These are phyloP conservation scores for Auxenochlorella protothecoides DNA, from an alignment of 139 green algal species.

Conservation along the genomic window DNA sequence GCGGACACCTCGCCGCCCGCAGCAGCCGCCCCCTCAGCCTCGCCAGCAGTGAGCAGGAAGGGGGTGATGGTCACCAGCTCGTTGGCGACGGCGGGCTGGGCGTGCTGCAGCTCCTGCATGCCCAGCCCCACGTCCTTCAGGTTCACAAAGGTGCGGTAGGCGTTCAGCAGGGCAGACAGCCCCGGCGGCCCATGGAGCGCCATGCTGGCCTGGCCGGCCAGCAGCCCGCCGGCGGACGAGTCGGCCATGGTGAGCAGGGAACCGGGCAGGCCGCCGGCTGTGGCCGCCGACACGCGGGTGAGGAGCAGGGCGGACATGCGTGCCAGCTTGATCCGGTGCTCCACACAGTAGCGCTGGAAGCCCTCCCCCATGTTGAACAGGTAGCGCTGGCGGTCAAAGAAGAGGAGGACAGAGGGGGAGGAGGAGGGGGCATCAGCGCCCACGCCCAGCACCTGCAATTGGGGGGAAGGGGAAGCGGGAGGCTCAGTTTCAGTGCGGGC, in stretches of 20 bases:
- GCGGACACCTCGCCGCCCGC: too few relatives aligned
- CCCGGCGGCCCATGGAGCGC: constrained; percentile 19
- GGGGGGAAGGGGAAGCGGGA: not conserved
- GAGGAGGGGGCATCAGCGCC: constrained; percentile 54
- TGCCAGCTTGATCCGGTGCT: constrained; percentile 71
- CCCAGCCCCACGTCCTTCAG: constrained; percentile 15
- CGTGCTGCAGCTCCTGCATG: constrained; percentile 21
- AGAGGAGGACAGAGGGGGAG: constrained; percentile 73
- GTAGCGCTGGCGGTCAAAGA: constrained; percentile 81
- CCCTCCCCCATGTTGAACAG: constrained; percentile 95
- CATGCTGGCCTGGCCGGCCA: constrained; percentile 14
- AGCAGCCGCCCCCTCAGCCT: too few relatives aligned
- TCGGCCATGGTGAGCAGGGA: constrained; percentile 54
- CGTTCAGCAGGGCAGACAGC: constrained; percentile 27
- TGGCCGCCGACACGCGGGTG: constrained; percentile 60
- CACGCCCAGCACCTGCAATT: constrained; percentile 35
- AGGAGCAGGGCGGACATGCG: constrained; percentile 42
- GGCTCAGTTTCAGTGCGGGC: not conserved
- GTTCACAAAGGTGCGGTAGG: constrained; percentile 39
- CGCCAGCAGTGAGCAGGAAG: constrained; percentile 13
- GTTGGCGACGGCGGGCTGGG: constrained; percentile 20
- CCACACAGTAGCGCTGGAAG: constrained; percentile 75
- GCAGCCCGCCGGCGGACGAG: constrained; percentile 15
- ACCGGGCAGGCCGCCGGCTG: constrained; percentile 71
- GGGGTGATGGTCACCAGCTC: constrained; percentile 33